These are phyloP conservation scores for Chimonanthus salicifolius DNA, from an alignment of 164 flowering plant genomes.

Conservation along the genomic window DNA sequence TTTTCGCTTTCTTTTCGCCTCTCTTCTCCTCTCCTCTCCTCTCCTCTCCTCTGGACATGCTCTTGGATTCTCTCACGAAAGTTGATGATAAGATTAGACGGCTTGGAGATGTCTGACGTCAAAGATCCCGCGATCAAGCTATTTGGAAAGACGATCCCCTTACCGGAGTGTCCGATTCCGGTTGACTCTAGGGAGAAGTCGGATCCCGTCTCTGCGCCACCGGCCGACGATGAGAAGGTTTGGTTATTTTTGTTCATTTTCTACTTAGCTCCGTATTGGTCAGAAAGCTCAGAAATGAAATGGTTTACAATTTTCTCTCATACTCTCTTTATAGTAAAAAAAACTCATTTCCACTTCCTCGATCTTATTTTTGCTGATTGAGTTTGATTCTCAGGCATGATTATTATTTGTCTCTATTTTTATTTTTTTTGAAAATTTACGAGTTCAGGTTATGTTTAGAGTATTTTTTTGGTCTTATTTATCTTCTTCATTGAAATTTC, in stretches of 20 bases:
- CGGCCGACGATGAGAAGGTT: slow-evolving; percentile 1
- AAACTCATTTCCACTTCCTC: too few relatives aligned
- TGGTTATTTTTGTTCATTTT: background rate
- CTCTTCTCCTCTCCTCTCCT: background rate
- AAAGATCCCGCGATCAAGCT: slow-evolving; percentile 49
- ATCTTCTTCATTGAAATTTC: too few relatives aligned
- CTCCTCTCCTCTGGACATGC: background rate
- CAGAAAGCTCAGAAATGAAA: too few relatives aligned
- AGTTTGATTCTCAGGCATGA: too few relatives aligned
- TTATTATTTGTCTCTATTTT: too few relatives aligned
- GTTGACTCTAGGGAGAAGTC: slow-evolving; percentile 3
- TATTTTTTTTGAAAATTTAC: too few relatives aligned
- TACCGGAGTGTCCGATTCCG: slow-evolving; percentile 15
- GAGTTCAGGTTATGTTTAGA: too few relatives aligned
- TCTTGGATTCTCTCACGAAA: slow-evolving; percentile 1
- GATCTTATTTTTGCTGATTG: too few relatives aligned
- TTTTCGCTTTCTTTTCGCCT: slow-evolving; percentile 8
- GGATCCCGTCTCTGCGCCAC: background rate
- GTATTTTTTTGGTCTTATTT: too few relatives aligned
- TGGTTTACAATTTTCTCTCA: too few relatives aligned
- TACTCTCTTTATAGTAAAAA: too few relatives aligned
- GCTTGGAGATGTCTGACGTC: slow-evolving; percentile 14
- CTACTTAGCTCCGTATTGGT: background rate
- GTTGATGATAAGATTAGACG: slow-evolving; percentile 5
- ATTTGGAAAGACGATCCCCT: slow-evolving; percentile 42